A percentile compares a stretch with the other conserved stretches of the same genome.
phyloP scores from a whole-genome alignment of 2,329 filamentous ascomycete species.

The Aureobasidium zeae region DNA sequence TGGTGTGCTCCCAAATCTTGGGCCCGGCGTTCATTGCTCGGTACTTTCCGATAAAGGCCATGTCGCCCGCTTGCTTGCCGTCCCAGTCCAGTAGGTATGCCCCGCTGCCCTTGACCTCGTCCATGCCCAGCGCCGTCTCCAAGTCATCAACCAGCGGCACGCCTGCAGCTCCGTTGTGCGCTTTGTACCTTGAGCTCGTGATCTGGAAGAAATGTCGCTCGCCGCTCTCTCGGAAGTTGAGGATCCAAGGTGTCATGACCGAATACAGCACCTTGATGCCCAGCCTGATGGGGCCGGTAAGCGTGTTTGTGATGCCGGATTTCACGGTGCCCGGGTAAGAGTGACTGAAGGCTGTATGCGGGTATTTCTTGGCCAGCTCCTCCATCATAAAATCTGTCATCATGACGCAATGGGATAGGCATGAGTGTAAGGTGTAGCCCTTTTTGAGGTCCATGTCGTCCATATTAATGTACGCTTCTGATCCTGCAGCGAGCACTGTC shows the following conservation, averaged over 20 bases:
- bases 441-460: conserved; percentile 38
- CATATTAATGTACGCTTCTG: conserved; percentile 42
- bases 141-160: conserved; percentile 25
- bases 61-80: conserved; percentile 28
- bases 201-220: conserved; percentile 39
- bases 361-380: conserved; percentile 39
- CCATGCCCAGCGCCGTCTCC: conserved; percentile 23
- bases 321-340: conserved; percentile 41
- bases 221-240: conserved; percentile 35
- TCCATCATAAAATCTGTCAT: conserved; percentile 45
- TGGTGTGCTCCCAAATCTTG: conserved; percentile 31
- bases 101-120: conserved; percentile 28
- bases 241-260: conserved; percentile 31
- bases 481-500: conserved; percentile 45
- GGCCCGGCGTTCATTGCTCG: conserved; percentile 25
- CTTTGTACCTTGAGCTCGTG: conserved; percentile 28
- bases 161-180: conserved; percentile 22
- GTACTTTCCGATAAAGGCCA: conserved; percentile 25
- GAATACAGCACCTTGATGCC: conserved; percentile 29
- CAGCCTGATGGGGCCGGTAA: conserved; percentile 27
- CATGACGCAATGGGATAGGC: conserved; percentile 36
- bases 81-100: conserved; percentile 33
- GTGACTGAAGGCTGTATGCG: conserved; percentile 42
- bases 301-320: conserved; percentile 35
- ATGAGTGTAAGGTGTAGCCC: conserved; percentile 31